Base-by-base conservation (phyloP, 179 eudicot species). In the Vitellaria paradoxa region DNA sequence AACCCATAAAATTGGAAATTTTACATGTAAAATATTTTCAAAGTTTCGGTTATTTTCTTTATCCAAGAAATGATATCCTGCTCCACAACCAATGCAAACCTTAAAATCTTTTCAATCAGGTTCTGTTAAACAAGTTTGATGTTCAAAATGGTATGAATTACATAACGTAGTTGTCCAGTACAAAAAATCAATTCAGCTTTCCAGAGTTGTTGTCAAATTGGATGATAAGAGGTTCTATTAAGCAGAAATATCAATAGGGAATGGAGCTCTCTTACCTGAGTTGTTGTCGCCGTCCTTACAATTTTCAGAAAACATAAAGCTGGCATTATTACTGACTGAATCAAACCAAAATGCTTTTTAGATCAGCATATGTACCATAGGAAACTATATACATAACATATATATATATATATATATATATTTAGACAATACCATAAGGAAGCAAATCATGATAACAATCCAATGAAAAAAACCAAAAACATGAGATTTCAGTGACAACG, bases 321-420 rank as follows among this genome's bases (percentile, higher is more conserved):
- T 70, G 94, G 94, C 81, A 90, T 70, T 73, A 90, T 85, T 72
- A 90, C 73, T 17, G 91, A 84, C 94, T 88, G 89, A 77, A 83
- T 46, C 71, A 76, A 7, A 45, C 67, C 66, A 45, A 61, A 60
- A 20, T 45, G 40, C 42, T 12, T 49, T 23, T 2, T 59, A 59
- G n/a, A 18, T 73, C 30, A 73, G 68, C 67, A 72, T 37, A 15
- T 56, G 15, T 20, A 73, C 17, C 67, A 7, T 37, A 45, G 1
- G 37, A 12, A 5, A 42, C 37, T 18, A 10, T 52, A n/a, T n/a
- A n/a, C n/a, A n/a, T n/a, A n/a, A n/a, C n/a, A n/a, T n/a, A n/a
- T n/a, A n/a, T n/a, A n/a, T n/a, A n/a, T n/a, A n/a, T n/a, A n/a
- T n/a, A 56, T 4, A 56, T 14, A 52, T 52, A 52, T 52, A 52